phyloP scores from a whole-genome alignment of 495 filamentous ascomycete species.

The Chaetomium tenue region DNA sequence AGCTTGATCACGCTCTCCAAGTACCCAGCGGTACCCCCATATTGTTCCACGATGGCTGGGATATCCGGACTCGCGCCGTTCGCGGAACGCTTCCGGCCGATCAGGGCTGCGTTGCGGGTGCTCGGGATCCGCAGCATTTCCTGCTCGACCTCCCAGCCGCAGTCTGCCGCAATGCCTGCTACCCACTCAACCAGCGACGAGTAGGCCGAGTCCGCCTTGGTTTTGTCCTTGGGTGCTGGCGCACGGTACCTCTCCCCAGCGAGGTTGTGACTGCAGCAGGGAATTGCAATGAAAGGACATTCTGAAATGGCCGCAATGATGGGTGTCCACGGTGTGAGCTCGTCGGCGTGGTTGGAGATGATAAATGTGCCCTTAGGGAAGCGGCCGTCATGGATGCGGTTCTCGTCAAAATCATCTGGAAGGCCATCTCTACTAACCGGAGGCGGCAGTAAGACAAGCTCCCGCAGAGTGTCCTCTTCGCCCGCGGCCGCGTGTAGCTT shows the following conservation, averaged over 20 bases:
- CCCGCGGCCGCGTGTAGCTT: slow-evolving; percentile 38
- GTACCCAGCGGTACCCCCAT: slow-evolving; percentile 58
- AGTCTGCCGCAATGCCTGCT: slow-evolving; percentile 59
- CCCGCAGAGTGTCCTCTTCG: slow-evolving; percentile 51
- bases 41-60: slow-evolving; percentile 44
- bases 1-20: slow-evolving; percentile 54
- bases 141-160: slow-evolving; percentile 74
- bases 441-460: slow-evolving; percentile 71
- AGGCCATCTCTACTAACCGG: slow-evolving; percentile 37
- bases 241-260: slow-evolving; percentile 71
- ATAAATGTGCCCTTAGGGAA: slow-evolving; percentile 82
- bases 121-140: slow-evolving; percentile 85
- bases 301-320: slow-evolving; percentile 72
- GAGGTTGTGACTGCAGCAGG: slow-evolving; percentile 90
- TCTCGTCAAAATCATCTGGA: slow-evolving; percentile 31
- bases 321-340: slow-evolving; percentile 94
- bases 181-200: slow-evolving; percentile 73
- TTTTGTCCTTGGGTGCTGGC: slow-evolving; percentile 55
- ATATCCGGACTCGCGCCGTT: slow-evolving; percentile 30
- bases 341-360: slow-evolving; percentile 94
- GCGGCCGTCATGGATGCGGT: slow-evolving; percentile 61
- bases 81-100: slow-evolving; percentile 55
- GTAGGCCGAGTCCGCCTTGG: slow-evolving; percentile 60
- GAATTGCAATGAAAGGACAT: slow-evolving; percentile 84
- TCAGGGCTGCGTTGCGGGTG: slow-evolving; percentile 77